Percentiles rank a stretch among this genome's conserved stretches.
phyloP scores from a whole-genome alignment of 225 moss, liverwort and hornwort species.

The Rhytidiadelphus loreus region DNA sequence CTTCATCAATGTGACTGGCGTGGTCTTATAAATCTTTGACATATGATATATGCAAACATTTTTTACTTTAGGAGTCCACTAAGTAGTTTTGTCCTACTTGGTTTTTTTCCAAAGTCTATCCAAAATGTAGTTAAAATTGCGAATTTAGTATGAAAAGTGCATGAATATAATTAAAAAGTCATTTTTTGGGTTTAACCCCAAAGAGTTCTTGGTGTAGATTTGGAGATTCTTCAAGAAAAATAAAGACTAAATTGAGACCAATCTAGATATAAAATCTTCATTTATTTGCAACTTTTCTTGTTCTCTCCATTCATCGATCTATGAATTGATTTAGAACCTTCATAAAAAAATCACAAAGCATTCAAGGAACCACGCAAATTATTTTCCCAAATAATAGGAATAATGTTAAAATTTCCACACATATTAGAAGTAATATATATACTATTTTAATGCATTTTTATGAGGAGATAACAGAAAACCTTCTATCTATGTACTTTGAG shows the following conservation, averaged over 20 bases:
- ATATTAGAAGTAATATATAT: not conserved
- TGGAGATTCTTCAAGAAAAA: not conserved
- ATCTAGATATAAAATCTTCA: not conserved
- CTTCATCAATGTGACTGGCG: rapidly evolving
- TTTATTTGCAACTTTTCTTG: not conserved
- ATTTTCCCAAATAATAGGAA: not conserved
- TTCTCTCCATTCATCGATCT: not conserved
- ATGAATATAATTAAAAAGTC: not conserved
- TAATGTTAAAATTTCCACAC: too few species aligned
- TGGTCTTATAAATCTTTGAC: not conserved
- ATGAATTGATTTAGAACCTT: not conserved
- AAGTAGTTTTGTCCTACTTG: not conserved
- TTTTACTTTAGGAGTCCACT: not conserved
- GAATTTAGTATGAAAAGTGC: not conserved
- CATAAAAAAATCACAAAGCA: not conserved
- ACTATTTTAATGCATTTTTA: not conserved
- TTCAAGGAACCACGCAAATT: not conserved
- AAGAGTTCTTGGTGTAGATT: not conserved
- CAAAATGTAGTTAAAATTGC: not conserved
- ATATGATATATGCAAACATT: not conserved
- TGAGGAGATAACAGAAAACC: rapidly evolving
- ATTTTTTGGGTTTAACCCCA: not conserved
- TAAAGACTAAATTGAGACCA: not conserved
- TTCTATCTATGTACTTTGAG: not conserved
- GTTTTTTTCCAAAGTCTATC: not conserved